phyloP scores from a whole-genome alignment of 352 stramenopile species.

The Globisporangium carolinianum region DNA sequence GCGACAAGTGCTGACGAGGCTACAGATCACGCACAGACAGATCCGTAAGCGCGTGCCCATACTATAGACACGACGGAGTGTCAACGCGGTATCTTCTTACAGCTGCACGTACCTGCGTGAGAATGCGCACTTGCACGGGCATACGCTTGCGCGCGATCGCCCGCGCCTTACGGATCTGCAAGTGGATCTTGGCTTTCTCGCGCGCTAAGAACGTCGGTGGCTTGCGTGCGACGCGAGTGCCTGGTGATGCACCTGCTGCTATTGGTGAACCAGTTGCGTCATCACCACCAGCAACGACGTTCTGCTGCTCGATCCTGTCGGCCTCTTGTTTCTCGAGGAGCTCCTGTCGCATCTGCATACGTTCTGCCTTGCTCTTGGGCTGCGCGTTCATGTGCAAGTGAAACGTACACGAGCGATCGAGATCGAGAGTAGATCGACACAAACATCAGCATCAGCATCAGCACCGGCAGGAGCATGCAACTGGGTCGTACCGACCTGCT shows the following conservation, averaged over 20 bases:
- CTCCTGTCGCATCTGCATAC: conserved; percentile 41
- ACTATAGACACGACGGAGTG: neutral
- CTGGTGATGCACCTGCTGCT: too few species aligned
- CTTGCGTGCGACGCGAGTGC: neutral
- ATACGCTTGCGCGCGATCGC: conserved; percentile 54
- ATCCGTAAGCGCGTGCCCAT: too few species aligned
- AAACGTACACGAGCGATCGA: neutral
- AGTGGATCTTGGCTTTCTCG: conserved; percentile 46
- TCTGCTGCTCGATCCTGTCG: conserved; percentile 10
- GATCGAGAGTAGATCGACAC: neutral
- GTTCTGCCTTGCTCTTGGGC: conserved; percentile 45
- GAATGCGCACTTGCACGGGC: conserved; percentile 58
- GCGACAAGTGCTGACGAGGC: conserved; percentile 35
- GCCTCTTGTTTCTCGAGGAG: conserved; percentile 57
- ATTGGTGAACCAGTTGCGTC: too few species aligned
- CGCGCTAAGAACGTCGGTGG: conserved; percentile 35
- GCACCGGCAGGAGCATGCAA: neutral
- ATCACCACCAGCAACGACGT: neutral
- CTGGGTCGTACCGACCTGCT: too few species aligned
- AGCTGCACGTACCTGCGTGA: conserved; percentile 26
- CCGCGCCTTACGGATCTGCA: conserved; percentile 42
- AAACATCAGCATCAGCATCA: neutral
- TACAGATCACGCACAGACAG: conserved; percentile 1
- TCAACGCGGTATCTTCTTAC: neutral
- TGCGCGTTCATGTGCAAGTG: too few species aligned